These are phyloP conservation scores for Lepidium didymum DNA, from an alignment of 345 rosid species.

Conservation along the genomic window DNA sequence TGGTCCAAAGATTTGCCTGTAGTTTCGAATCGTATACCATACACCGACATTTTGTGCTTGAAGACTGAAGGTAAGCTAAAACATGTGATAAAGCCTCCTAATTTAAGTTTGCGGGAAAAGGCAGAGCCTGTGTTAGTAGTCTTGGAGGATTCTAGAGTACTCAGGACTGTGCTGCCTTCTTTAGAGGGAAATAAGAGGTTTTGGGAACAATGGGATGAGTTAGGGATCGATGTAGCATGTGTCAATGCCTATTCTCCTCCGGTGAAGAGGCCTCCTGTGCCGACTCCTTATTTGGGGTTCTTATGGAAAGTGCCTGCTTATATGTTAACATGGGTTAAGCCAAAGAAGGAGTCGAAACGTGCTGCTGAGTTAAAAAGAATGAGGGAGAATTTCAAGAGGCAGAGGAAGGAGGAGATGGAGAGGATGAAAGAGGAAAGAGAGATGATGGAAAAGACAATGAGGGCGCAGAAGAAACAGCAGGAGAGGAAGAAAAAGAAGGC, in stretches of 20 bases:
- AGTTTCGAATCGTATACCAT: slow-evolving; percentile 61
- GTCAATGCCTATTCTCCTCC: slow-evolving; percentile 82
- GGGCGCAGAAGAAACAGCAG: slow-evolving; percentile 53
- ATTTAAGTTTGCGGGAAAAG: slow-evolving; percentile 36
- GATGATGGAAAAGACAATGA: slow-evolving; percentile 57
- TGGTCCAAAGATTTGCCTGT: slow-evolving; percentile 71
- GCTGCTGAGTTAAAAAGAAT: slow-evolving; percentile 51
- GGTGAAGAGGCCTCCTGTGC: slow-evolving; percentile 63
- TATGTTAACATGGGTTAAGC: slow-evolving; percentile 44
- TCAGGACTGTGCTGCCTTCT: slow-evolving; percentile 77
- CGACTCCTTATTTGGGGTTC: slow-evolving; percentile 70
- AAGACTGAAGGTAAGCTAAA: slow-evolving; percentile 58
- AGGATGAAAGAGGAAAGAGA: slow-evolving; percentile 57
- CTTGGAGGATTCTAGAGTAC: slow-evolving; percentile 69
- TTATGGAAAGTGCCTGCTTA: slow-evolving; percentile 59
- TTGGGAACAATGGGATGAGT: slow-evolving; percentile 79
- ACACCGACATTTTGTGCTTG: slow-evolving; percentile 56
- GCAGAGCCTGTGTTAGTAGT: slow-evolving; percentile 69
- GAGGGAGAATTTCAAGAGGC: slow-evolving; percentile 68
- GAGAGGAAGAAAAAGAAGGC: slow-evolving; percentile 51
- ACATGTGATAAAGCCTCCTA: slow-evolving; percentile 66
- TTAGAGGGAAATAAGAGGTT: slow-evolving; percentile 59
- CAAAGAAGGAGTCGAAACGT: slow-evolving; percentile 66
- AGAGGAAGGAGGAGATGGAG: slow-evolving; percentile 45
- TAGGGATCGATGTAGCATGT: slow-evolving; percentile 52